Evolutionary conservation across 345 rosid species (phyloP), one percentile per base, ranked within the genome.

Genomic region (Sonneratia alba): DNA sequence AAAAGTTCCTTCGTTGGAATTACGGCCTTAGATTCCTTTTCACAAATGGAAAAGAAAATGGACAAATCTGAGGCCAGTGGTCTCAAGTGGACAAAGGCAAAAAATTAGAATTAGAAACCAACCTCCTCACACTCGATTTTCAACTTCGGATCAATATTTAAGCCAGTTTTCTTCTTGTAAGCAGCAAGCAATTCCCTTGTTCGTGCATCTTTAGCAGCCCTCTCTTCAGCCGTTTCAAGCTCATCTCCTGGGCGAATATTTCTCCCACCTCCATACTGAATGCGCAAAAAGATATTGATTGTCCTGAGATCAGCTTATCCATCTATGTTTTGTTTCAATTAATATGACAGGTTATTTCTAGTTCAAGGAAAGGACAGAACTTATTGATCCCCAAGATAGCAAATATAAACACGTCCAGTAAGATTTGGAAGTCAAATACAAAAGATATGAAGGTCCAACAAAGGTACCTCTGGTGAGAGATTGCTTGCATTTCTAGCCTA

Each of bases 241-340:
- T 80, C 78, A 45, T 93, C 97, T n/a, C 97, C 96, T 0, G 96
- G 96, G 66, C 79, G 88, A 75, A 93, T 81, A 38, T 81, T 85
- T 80, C 77, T 93, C 77, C 97, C 97, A 77, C 97, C 97, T 59
- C 97, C 97, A 86, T 80, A 91, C 97, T 90, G 75, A 61, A 75
- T 66, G 51, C 43, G 76, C 14, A 45, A 64, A 76, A 77, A 68
- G 36, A 62, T 34, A 63, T 55, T 37, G 76, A 45, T 42, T 71
- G 13, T 36, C 1, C 36, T 13, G 48, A 70, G 68, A 74, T 49
- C 3, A 56, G 66, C 40, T 71, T 36, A 71, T 19, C 67, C 66
- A 27, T 27, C 7, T 55, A 24, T 13, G 49, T 19, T 7, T 43
- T 12, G 56, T 3, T 21, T 16, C 22, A 18, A 66, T 22, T 69